phyloP scores from a whole-genome alignment of 2,329 filamentous ascomycete genomes.

The Teratosphaeria gauchensis region DNA sequence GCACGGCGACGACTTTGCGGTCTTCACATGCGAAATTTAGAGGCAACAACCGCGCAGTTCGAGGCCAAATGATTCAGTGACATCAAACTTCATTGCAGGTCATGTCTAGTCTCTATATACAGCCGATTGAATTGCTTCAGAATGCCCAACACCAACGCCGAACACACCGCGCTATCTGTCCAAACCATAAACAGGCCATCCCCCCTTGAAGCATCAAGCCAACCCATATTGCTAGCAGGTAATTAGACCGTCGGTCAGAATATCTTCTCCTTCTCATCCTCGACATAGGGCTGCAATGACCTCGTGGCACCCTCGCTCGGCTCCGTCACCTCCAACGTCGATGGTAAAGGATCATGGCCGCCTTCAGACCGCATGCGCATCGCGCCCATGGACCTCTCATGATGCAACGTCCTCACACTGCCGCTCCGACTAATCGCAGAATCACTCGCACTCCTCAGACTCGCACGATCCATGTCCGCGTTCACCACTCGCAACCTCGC shows the following conservation, averaged over 20 bases:
- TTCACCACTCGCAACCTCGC: slow-evolving; percentile 86
- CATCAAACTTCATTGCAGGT: neutral
- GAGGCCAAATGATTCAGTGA: neutral
- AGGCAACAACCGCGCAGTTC: neutral
- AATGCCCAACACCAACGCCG: neutral
- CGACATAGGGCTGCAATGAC: neutral
- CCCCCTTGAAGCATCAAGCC: neutral
- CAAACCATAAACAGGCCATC: neutral
- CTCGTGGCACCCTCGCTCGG: neutral
- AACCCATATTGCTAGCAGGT: neutral
- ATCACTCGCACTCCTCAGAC: slow-evolving; percentile 26
- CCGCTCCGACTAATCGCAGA: slow-evolving; percentile 11
- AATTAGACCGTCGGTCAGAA: neutral
- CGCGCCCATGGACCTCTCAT: slow-evolving; percentile 3
- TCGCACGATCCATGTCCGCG: slow-evolving; percentile 44
- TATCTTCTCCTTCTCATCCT: slow-evolving; percentile 3
- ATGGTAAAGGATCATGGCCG: slow-evolving; percentile 1
- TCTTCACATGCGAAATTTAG: neutral
- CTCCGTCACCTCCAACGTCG: slow-evolving; percentile 5
- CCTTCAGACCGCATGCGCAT: slow-evolving; percentile 2
- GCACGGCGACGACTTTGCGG: neutral
- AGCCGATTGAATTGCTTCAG: neutral
- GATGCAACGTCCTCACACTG: slow-evolving; percentile 5
- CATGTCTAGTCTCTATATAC: neutral
- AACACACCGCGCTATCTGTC: neutral